Evolutionary conservation across 2,329 filamentous ascomycete species (phyloP).

Genomic region (Aspergillus japonicus): DNA sequence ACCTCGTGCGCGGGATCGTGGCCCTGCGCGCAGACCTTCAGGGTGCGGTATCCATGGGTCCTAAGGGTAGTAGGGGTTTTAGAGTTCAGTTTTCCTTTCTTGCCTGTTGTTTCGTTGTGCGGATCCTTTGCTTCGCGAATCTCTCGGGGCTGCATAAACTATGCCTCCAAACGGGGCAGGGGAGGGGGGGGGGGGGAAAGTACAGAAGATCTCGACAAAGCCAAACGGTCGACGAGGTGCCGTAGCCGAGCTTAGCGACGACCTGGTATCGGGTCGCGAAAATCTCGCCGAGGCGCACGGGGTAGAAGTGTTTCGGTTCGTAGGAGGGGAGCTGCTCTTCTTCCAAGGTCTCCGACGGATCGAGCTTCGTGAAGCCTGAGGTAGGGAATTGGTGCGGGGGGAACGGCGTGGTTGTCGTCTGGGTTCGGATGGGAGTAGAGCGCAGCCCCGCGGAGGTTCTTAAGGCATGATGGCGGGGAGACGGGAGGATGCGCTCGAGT

Average conservation of each 20-base stretch:
- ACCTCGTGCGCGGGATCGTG: not conserved
- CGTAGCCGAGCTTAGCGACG: not conserved
- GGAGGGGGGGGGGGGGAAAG: no score
- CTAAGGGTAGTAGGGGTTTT: not conserved
- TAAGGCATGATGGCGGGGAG: not conserved
- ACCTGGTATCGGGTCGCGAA: not conserved
- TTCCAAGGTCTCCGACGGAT: not conserved
- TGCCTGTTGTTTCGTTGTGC: no score
- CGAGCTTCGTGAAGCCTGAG: not conserved
- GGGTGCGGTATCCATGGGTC: not conserved
- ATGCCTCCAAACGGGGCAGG: no score
- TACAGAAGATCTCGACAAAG: not conserved
- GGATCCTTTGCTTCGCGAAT: no score
- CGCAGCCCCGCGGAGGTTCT: not conserved
- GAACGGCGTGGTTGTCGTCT: not conserved
- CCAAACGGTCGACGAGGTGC: constrained; percentile 1
- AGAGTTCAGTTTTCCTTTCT: not conserved
- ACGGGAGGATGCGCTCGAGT: not conserved
- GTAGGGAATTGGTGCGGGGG: not conserved
- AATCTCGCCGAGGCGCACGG: not conserved
- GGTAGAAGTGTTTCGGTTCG: not conserved
- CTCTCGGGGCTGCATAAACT: no score
- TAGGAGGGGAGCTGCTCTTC: constrained; percentile 5
- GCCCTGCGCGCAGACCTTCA: not conserved
- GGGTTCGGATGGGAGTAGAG: not conserved